Percentiles rank a stretch among this genome's conserved stretches.
Evolutionary conservation across 768 basidiomycete species (phyloP).

Genomic region (Antrodiella citrinella): DNA sequence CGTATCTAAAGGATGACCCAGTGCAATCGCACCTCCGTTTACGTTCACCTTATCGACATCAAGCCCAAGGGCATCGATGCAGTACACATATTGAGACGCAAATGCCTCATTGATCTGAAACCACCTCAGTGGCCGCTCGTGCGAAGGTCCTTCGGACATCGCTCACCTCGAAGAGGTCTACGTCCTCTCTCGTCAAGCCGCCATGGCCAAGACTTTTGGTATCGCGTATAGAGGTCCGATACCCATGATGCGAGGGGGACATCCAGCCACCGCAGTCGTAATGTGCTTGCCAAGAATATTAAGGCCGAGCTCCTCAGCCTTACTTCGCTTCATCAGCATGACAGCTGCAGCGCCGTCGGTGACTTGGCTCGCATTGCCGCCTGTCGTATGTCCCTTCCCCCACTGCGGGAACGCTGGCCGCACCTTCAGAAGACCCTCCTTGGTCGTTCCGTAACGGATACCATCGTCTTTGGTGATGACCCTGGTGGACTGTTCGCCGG

Average conservation of each 20-base stretch:
- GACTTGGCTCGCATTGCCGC: constrained; percentile 81
- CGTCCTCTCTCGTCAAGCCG: constrained; percentile 61
- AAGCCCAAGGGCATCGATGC: constrained; percentile 56
- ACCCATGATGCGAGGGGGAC: constrained; percentile 81
- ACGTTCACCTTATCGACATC: constrained; percentile 69
- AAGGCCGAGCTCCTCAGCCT: constrained; percentile 70
- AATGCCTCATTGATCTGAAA: constrained; percentile 88
- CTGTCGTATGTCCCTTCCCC: constrained; percentile 66
- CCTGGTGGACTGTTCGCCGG: constrained; percentile 45
- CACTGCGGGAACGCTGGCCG: constrained; percentile 78
- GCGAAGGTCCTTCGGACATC: background rate
- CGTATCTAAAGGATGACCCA: constrained; percentile 80
- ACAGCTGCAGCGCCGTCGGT: constrained; percentile 82
- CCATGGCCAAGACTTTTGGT: constrained; percentile 60
- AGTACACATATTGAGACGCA: constrained; percentile 76
- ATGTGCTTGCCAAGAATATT: constrained; percentile 71
- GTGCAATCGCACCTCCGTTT: constrained; percentile 85
- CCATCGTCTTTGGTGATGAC: constrained; percentile 68
- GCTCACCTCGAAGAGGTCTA: constrained; percentile 74
- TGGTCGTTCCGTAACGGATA: constrained; percentile 67
- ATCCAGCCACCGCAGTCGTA: constrained; percentile 64
- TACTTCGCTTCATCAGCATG: constrained; percentile 70
- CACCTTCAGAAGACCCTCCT: constrained; percentile 54
- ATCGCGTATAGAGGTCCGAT: constrained; percentile 83
- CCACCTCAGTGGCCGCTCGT: background rate